Percentiles rank a stretch among this genome's conserved stretches.
Conservation (phyloP, 805 yeast species). For the Zygosaccharomyces rouxii region DNA sequence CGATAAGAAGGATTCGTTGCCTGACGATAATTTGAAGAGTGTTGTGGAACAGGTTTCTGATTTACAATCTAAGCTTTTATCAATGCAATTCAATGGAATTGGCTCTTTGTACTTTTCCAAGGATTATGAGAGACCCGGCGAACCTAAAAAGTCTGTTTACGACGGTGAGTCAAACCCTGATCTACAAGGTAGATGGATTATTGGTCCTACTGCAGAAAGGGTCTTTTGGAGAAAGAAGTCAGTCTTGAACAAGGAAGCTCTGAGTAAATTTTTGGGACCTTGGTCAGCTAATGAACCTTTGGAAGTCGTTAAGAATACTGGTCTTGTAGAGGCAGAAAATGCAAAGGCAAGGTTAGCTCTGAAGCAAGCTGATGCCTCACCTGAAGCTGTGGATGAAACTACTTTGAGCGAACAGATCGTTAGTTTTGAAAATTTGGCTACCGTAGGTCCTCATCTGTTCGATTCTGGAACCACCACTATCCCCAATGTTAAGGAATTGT, state of each 20-base stretch:
- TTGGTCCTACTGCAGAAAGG: conserved; percentile 86
- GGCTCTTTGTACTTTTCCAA: conserved; percentile 80
- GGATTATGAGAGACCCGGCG: conserved; percentile 46
- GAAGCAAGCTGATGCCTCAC: conserved; percentile 49
- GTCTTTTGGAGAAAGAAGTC: conserved; percentile 67
- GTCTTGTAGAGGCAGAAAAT: conserved; percentile 60
- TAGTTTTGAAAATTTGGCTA: conserved; percentile 58
- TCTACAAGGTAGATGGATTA: conserved; percentile 69
- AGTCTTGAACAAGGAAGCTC: conserved; percentile 46
- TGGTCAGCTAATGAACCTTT: conserved; percentile 56
- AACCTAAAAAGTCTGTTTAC: conserved; percentile 41
- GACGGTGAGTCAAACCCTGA: conserved; percentile 53
- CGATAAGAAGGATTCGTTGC: conserved; percentile 43
- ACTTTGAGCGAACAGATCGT: conserved; percentile 47
- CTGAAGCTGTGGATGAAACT: conserved; percentile 42
- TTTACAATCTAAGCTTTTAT: conserved; percentile 51
- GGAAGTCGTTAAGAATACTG: conserved; percentile 61
- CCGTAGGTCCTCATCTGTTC: conserved; percentile 56
- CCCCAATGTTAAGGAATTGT: conserved; percentile 57
- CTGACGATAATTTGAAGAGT: conserved; percentile 45
- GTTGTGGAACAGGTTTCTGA: conserved; percentile 74
- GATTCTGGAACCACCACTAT: conserved; percentile 45
- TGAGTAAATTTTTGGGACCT: conserved; percentile 65
- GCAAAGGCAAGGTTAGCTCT: conserved; percentile 50
- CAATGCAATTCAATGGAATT: conserved; percentile 58